Conservation (phyloP, 148 eudicot genomes). For the Heliamphora exappendiculata region DNA sequence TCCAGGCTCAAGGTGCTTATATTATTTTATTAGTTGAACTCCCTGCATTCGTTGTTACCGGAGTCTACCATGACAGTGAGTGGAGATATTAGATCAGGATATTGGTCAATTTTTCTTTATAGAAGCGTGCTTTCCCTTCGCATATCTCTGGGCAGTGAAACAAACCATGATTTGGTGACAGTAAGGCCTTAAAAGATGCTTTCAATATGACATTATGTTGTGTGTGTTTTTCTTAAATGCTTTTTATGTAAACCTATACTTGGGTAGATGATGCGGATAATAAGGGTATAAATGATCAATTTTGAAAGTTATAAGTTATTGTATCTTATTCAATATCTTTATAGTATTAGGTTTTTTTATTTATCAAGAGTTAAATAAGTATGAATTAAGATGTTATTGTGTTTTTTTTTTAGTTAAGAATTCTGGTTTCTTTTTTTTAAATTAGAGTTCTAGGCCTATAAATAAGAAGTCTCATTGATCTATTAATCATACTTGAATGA, state of each 20-base stretch:
- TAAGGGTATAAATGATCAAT: too few relatives aligned
- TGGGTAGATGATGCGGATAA: too few relatives aligned
- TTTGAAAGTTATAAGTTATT: too few relatives aligned
- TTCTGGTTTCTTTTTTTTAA: too few relatives aligned
- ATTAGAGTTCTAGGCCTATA: too few relatives aligned
- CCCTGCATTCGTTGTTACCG: not conserved
- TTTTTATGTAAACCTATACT: not conserved
- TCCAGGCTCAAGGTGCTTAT: constrained; percentile 69
- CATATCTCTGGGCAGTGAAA: not conserved
- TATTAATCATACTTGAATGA: too few relatives aligned
- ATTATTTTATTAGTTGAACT: not conserved
- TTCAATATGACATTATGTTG: not conserved
- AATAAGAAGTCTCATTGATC: too few relatives aligned
- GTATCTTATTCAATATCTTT: too few relatives aligned
- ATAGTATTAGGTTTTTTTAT: too few relatives aligned
- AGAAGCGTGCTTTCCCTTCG: not conserved
- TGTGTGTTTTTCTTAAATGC: not conserved
- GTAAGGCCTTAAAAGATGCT: not conserved
- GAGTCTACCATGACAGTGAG: not conserved
- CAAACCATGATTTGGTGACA: not conserved
- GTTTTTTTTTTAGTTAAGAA: too few relatives aligned
- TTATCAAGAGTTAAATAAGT: too few relatives aligned
- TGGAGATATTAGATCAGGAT: not conserved
- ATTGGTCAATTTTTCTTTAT: not conserved
- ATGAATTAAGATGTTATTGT: too few relatives aligned